Base-by-base conservation (phyloP, 352 stramenopile species). In the Phytopythium litorale region DNA sequence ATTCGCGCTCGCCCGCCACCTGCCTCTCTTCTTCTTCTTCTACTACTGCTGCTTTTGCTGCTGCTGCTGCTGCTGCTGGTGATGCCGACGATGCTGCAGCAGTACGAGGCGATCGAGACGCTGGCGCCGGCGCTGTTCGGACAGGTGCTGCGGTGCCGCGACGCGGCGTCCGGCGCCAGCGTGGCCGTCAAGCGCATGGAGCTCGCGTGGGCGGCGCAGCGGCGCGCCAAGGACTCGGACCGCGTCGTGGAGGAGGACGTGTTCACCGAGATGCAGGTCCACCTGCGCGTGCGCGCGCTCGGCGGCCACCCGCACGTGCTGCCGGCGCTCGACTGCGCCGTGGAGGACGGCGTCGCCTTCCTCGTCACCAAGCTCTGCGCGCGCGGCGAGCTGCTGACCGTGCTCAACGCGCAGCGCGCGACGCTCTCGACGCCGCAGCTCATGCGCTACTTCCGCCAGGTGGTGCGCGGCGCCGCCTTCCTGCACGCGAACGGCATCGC, bases 161-260 rank as follows among this genome's bases (percentile, higher is more conserved):
- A 93, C 65, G 50, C 69, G 21, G 56, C 38, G 19, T 79, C 78
- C 9, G 70, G 73, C 49, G 78, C 91, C 52, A 63, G 73, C 54
- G 81, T 91, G 58, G 86, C 84, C 21, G 71, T 92, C 65, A 95
- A 95, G 76, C 83, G 78, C 71, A 85, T 95, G 72, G 82, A 93
- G 50, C 71, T 92, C 32, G 62, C 54, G 23, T 79, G 69, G 40
- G 83, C 81, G 1, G 75, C 79, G 33, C 66, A 67, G 35, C 73
- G 75, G 51, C 76, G 77, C 53, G 78, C 75, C 49, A 78, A 84
- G 59, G 76, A 75, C 60, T 77, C 77, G 9, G 65, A 78, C 48
- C 68, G 71, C 25, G 54, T 46, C 18, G 78, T 91, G 33, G 76
- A 91, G 6, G 86, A 95, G 43, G 81, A 95, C 63, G 63, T 88